These are phyloP conservation scores for Acephala macrosclerotiorum DNA, from an alignment of 2,329 filamentous ascomycete genomes.

Conservation along the genomic window DNA sequence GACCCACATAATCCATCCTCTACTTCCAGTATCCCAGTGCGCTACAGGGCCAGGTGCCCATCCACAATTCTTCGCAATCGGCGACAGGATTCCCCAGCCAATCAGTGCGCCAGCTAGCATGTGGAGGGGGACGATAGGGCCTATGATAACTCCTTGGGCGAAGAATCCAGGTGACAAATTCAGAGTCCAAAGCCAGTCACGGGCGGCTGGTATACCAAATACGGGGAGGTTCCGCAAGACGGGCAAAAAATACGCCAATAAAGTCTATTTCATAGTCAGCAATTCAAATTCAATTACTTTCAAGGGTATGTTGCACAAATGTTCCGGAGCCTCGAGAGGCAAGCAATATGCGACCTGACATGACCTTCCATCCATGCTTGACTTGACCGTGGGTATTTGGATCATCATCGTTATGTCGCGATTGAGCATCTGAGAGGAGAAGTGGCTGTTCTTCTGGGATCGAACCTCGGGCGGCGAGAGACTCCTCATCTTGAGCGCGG, in stretches of 20 bases:
- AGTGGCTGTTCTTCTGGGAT: too few species aligned
- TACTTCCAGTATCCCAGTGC: neutral
- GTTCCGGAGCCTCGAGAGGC: too few species aligned
- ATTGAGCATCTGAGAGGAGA: too few species aligned
- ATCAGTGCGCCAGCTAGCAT: conserved; percentile 1
- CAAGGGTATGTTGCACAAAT: too few species aligned
- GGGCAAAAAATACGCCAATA: neutral
- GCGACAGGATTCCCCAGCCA: conserved; percentile 1
- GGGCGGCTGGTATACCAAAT: neutral
- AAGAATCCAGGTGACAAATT: conserved; percentile 4
- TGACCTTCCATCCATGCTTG: too few species aligned
- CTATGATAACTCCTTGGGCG: conserved; percentile 2
- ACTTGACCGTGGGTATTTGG: too few species aligned
- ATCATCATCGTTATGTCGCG: too few species aligned
- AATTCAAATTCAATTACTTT: too few species aligned
- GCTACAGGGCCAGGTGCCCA: neutral
- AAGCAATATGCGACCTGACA: too few species aligned
- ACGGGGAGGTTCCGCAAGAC: neutral
- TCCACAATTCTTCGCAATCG: neutral
- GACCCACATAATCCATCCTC: conserved; percentile 9
- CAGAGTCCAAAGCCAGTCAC: conserved; percentile 4
- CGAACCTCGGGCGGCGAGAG: too few species aligned
- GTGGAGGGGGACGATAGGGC: neutral
- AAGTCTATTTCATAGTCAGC: too few species aligned
- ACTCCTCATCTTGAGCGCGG: too few species aligned